Evolutionary conservation across 495 filamentous ascomycete genomes (phyloP).

Genomic region (Xylaria nigripes): DNA sequence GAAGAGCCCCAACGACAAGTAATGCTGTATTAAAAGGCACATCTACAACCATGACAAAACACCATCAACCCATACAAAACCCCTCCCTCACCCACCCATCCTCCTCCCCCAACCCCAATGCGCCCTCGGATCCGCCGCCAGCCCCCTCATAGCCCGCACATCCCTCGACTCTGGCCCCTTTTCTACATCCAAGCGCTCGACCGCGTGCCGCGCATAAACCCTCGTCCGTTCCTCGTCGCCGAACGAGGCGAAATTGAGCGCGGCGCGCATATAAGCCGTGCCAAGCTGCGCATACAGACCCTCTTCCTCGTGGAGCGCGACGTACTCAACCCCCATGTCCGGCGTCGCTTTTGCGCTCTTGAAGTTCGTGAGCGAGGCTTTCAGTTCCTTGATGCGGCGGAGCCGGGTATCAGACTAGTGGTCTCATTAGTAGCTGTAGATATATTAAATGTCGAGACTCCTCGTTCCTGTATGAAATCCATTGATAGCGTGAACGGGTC

Average conservation of each 20-base stretch:
- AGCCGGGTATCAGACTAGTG: slow-evolving; percentile 31
- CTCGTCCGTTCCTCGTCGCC: slow-evolving; percentile 29
- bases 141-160: slow-evolving; percentile 26
- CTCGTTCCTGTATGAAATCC: no score
- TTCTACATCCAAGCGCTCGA: slow-evolving; percentile 30
- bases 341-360: slow-evolving; percentile 22
- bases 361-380: slow-evolving; percentile 16
- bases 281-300: slow-evolving; percentile 30
- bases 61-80: no score
- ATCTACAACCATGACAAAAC: neutral
- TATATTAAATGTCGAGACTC: no score
- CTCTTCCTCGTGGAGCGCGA: slow-evolving; percentile 29
- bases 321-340: slow-evolving; percentile 27
- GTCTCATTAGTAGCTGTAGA: neutral
- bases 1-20: no score
- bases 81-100: slow-evolving; percentile 1
- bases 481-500: no score
- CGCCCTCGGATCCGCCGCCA: slow-evolving; percentile 26
- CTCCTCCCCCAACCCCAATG: slow-evolving; percentile 28
- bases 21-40: no score
- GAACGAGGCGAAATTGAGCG: slow-evolving; percentile 36
- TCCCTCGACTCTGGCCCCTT: slow-evolving; percentile 23
- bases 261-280: slow-evolving; percentile 32
- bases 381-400: slow-evolving; percentile 24
- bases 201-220: slow-evolving; percentile 27